These are phyloP conservation scores for Biscutella laevigata DNA, from an alignment of 441 rosid species.

Conservation along the genomic window DNA sequence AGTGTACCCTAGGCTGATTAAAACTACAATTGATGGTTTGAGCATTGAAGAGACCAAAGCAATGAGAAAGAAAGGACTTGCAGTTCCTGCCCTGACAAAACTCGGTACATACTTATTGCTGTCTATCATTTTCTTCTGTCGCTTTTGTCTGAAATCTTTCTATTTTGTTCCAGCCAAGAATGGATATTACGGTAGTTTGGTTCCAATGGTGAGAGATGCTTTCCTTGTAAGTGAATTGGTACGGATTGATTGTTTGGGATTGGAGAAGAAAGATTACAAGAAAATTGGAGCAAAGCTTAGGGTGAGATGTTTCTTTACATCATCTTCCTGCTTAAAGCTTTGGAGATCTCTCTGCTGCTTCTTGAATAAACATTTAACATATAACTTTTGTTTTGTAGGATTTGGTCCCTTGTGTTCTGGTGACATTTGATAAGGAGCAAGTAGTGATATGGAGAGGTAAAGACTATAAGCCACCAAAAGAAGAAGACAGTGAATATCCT, in stretches of 20 bases:
- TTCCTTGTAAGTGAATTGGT: conserved; percentile 60
- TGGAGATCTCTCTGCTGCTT: not conserved
- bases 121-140: not conserved
- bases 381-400: conserved; percentile 40
- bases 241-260: conserved; percentile 72
- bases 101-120: conserved; percentile 50
- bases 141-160: conserved; percentile 4
- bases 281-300: conserved; percentile 88
- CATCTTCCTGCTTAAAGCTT: not conserved
- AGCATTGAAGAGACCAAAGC: conserved; percentile 74
- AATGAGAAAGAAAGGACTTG: conserved; percentile 72
- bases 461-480: conserved; percentile 48
- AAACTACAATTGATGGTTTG: conserved; percentile 69
- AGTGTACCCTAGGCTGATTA: conserved; percentile 68
- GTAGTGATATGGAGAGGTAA: conserved; percentile 76
- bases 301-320: conserved; percentile 36
- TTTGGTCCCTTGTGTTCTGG: conserved; percentile 69
- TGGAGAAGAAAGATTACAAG: conserved; percentile 76
- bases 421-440: conserved; percentile 87
- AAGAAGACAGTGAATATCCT: conserved; percentile 25
- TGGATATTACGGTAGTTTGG: conserved; percentile 80
- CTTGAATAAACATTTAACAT: not conserved
- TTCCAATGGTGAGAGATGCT: conserved; percentile 88
- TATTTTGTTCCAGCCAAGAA: conserved; percentile 67
- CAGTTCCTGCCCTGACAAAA: conserved; percentile 62